These are phyloP conservation scores for Mangifera indica DNA, from an alignment of 345 rosid genomes.

Conservation along the genomic window DNA sequence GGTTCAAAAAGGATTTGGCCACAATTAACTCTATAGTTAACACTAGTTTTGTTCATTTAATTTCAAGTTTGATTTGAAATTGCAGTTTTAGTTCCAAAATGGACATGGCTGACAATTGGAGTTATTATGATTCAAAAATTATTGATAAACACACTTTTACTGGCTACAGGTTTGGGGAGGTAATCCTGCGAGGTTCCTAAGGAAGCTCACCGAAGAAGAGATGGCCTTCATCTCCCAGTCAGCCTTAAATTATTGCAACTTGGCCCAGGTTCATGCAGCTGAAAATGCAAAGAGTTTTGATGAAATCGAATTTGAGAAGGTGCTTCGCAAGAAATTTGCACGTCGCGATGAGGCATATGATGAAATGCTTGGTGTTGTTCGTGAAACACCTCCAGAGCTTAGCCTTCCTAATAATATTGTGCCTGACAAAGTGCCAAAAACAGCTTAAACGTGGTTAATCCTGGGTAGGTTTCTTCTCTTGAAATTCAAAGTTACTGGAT, in stretches of 20 bases:
- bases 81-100: too few species aligned
- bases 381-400: slow-evolving; percentile 68
- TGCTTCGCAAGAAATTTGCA: slow-evolving; percentile 67
- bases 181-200: slow-evolving; percentile 76
- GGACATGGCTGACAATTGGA: not conserved
- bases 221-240: slow-evolving; percentile 70
- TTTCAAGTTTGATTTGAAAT: not conserved
- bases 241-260: slow-evolving; percentile 59
- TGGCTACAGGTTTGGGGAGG: slow-evolving; percentile 87
- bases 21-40: slow-evolving; percentile 4
- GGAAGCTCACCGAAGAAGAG: slow-evolving; percentile 86
- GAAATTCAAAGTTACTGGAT: slow-evolving; percentile 17
- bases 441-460: slow-evolving; percentile 24
- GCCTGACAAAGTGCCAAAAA: slow-evolving; percentile 45
- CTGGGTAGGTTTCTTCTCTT: slow-evolving; percentile 12
- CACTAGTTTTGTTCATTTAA: not conserved
- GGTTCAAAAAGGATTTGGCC: not conserved
- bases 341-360: slow-evolving; percentile 72
- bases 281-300: slow-evolving; percentile 69
- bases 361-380: slow-evolving; percentile 73
- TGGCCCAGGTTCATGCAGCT: slow-evolving; percentile 78
- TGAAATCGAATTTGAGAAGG: slow-evolving; percentile 69
- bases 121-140: not conserved
- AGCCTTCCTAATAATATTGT: slow-evolving; percentile 55
- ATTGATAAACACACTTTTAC: slow-evolving; percentile 1